A percentile compares a stretch with the other conserved stretches of the same genome.
Evolutionary conservation across 2,329 filamentous ascomycete genomes (phyloP).

Genomic region (Botryotinia calthae): DNA sequence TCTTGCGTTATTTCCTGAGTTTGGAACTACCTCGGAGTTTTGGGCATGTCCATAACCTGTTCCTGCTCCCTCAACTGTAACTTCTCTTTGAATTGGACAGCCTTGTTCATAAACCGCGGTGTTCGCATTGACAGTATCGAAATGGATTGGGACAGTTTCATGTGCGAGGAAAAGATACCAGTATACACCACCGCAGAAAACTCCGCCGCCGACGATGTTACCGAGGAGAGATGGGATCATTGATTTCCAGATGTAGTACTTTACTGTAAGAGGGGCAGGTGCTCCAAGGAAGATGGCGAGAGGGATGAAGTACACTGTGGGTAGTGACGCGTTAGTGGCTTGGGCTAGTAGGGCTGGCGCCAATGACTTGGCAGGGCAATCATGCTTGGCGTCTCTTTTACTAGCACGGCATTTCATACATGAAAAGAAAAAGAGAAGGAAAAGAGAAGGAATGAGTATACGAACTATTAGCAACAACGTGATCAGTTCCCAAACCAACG

Average conservation of each 20-base stretch:
- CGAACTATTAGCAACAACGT: conserved; percentile 53
- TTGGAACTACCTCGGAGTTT: conserved; percentile 13
- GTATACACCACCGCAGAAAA: conserved; percentile 52
- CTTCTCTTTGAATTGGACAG: conserved; percentile 24
- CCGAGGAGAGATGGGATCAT: conserved; percentile 53
- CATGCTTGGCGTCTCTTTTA: background rate
- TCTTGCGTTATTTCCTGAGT: conserved; percentile 25
- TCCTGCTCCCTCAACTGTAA: conserved; percentile 24
- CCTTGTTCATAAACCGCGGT: conserved; percentile 29
- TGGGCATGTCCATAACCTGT: conserved; percentile 22
- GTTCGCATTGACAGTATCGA: conserved; percentile 28
- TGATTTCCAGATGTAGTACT: conserved; percentile 57
- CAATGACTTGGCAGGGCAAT: conserved; percentile 14
- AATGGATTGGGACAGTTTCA: conserved; percentile 33
- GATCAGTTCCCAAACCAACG: conserved; percentile 52
- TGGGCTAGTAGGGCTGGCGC: background rate
- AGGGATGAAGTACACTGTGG: conserved; percentile 47
- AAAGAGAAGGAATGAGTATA: background rate
- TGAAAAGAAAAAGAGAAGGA: background rate
- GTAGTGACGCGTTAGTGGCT: background rate
- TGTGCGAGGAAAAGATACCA: conserved; percentile 47
- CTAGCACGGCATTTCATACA: background rate
- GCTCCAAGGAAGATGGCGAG: conserved; percentile 50
- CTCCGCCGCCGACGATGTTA: conserved; percentile 52
- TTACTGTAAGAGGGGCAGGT: conserved; percentile 44